Evolutionary conservation across 805 yeast species (phyloP), one percentile per base, ranked within the genome.

Genomic region (Cyberlindnera suaveolens): DNA sequence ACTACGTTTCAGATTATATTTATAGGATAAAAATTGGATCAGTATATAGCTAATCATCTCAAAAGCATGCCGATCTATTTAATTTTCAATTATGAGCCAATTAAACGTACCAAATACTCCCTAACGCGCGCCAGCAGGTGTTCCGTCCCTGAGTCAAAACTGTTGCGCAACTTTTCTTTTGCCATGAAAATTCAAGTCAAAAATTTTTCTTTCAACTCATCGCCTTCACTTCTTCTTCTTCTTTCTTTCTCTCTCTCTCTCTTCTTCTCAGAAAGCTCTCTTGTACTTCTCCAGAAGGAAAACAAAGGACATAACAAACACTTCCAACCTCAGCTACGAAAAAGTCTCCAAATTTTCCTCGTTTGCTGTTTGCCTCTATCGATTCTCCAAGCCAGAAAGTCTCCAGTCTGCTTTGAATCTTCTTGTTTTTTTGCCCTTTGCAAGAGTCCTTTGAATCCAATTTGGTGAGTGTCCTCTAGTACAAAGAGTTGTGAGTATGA

Each of bases 241-340:
- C 45, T 42, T 29, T 45, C 47, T 51, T 48, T 48, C 64, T 48
- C 69, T 68, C 67, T 63, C 47, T 49, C 47, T 45, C 39, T 44
- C 46, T 43, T 46, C 45, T 49, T 54, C 55, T 55, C 61, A 56
- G 60, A 55, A 57, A 55, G 55, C 60, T 51, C 59, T 52, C 55
- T 47, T 52, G 48, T 43, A 39, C 46, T 40, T 41, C 45, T 43
- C 36, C 33, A 38, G 46, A 46, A 26, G 42, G 46, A 42, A 42
- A 41, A 34, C 43, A 39, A 41, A 46, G 39, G 17, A 16, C 31
- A 31, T 7, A n/a, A 15, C 33, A 31, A n/a, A 31, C 17, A 31
- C 16, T 31, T 31, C 33, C 33, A 2, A 15, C 9, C 17, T 8
- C 19, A 15, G 19, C 17, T 19, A n/a, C 23, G 18, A 16, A 39